Base-by-base conservation (phyloP, 163 green algal species). In the Scenedesmus sp. region DNA sequence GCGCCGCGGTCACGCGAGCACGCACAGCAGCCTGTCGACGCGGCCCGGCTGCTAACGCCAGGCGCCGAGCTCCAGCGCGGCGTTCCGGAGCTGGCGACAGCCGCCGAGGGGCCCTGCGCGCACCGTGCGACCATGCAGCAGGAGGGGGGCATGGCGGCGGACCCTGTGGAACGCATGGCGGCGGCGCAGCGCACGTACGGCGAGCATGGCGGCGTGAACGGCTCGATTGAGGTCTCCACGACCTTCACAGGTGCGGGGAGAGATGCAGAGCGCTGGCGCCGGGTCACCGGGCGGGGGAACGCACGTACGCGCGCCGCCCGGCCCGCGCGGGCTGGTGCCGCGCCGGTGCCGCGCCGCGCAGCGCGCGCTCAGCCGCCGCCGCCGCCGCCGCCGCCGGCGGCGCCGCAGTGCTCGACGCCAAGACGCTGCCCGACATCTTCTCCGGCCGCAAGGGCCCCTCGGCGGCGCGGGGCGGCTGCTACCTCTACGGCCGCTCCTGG, bases 401-500 rank as follows among this genome's bases (percentile, higher is more conserved):
- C 60, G 60, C 36, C 44, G 65, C 88, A 94, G 90, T 94, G 11
- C 66, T 93, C 0, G 58, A 91, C 13, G 84, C 88, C 0, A 83
- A 87, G 4, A 91, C 84, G 0, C 75, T 95, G 53, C 82, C 86
- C 0, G 83, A 83, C 1, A 92, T 95, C 14, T 95, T 95, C 31
- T 17, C 26, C 0, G 90, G 90, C 14, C 39, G 42, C 24, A 56
- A 77, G n/a, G n/a, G 26, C 45, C 53, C 39, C 28, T 39, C 60
- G 34, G 29, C 18, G 47, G 10, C 10, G 60, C 9, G 17, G 28
- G 63, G 64, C 70, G 87, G 77, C 13, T 93, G 86, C 85, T 95
- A 92, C 64, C 64, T 94, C 60, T 96, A 95, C 60, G 91, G 87
- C 22, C 75, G 91, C 11, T 84, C 77, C 20, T 93, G 89, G 82